A percentile compares a stretch with the other conserved stretches of the same genome.
Evolutionary conservation across 768 basidiomycete species (phyloP).

Genomic region (Postia placenta): DNA sequence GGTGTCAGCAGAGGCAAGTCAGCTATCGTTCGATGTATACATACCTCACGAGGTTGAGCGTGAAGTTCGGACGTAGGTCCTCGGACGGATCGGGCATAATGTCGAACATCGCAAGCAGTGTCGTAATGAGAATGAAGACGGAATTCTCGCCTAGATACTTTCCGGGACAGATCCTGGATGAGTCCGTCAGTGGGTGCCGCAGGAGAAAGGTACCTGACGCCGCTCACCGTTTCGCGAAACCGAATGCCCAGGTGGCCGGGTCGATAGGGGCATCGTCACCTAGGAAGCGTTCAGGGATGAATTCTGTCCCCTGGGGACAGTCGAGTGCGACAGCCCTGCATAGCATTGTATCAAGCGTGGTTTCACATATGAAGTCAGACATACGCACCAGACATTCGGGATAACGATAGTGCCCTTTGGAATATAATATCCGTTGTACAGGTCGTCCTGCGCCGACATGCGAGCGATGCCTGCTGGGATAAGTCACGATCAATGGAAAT

Average conservation of each 20-base stretch:
- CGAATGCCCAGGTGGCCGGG: conserved; percentile 8
- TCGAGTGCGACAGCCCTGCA: conserved; percentile 13
- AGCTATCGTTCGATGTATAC: background rate
- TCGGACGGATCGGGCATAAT: background rate
- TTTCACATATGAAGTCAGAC: background rate
- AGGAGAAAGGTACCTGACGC: background rate
- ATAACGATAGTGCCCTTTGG: conserved; percentile 18
- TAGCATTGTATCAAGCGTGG: too few relatives aligned
- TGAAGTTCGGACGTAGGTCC: conserved; percentile 1
- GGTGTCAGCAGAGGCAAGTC: background rate
- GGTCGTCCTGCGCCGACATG: conserved; percentile 13
- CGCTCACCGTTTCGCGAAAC: conserved; percentile 9
- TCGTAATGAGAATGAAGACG: conserved; percentile 12
- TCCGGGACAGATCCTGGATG: conserved; percentile 10
- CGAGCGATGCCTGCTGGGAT: conserved; percentile 14
- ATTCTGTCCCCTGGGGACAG: too few relatives aligned
- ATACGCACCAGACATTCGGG: conserved; percentile 19
- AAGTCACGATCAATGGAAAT: background rate
- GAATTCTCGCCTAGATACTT: conserved; percentile 10
- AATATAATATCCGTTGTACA: conserved; percentile 18
- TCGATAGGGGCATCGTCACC: conserved; percentile 2
- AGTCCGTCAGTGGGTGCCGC: background rate
- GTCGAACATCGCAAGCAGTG: conserved; percentile 11
- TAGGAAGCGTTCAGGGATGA: conserved; percentile 18
- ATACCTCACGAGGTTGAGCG: conserved; percentile 8